A percentile compares a stretch with the other conserved stretches of the same genome.
Conservation (phyloP, 176 grass and related monocot species). For the Pontederia paniculata region DNA sequence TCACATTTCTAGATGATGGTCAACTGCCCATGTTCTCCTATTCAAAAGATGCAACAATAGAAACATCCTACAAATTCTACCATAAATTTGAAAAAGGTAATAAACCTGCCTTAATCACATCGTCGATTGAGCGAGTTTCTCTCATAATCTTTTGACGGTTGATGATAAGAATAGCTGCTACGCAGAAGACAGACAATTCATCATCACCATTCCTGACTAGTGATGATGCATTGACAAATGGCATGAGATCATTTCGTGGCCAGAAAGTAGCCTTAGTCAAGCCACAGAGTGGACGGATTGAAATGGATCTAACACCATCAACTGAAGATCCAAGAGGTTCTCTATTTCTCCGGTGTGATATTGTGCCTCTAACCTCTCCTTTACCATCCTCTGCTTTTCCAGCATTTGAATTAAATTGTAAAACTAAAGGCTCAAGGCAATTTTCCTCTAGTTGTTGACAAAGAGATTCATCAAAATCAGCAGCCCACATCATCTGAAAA, state of each 20-base stretch:
- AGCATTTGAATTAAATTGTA: slow-evolving; percentile 30
- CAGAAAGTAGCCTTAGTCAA: slow-evolving; percentile 73
- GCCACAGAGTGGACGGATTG: slow-evolving; percentile 64
- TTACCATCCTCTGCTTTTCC: slow-evolving; percentile 31
- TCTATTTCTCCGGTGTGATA: slow-evolving; percentile 37
- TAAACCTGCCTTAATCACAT: slow-evolving; percentile 78
- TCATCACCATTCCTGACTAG: slow-evolving; percentile 40
- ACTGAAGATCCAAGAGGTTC: slow-evolving; percentile 30
- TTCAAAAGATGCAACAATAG: not conserved
- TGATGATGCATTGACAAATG: slow-evolving; percentile 21
- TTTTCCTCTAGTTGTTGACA: slow-evolving; percentile 49
- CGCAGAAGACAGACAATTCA: slow-evolving; percentile 80
- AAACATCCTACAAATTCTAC: not conserved
- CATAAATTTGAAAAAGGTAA: slow-evolving; percentile 4
- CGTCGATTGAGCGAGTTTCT: slow-evolving; percentile 82
- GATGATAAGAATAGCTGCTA: slow-evolving; percentile 83
- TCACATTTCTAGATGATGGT: too few relatives aligned
- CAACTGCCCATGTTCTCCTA: not conserved
- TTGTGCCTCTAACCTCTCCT: slow-evolving; percentile 54
- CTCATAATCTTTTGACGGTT: slow-evolving; percentile 88
- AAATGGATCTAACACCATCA: slow-evolving; percentile 37
- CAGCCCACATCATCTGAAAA: slow-evolving; percentile 99
- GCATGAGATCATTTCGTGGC: slow-evolving; percentile 47
- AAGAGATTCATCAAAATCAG: slow-evolving; percentile 88
- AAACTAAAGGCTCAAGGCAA: slow-evolving; percentile 59